Base-by-base conservation (phyloP, 2,329 filamentous ascomycete genomes). In the Neurospora sp. region DNA sequence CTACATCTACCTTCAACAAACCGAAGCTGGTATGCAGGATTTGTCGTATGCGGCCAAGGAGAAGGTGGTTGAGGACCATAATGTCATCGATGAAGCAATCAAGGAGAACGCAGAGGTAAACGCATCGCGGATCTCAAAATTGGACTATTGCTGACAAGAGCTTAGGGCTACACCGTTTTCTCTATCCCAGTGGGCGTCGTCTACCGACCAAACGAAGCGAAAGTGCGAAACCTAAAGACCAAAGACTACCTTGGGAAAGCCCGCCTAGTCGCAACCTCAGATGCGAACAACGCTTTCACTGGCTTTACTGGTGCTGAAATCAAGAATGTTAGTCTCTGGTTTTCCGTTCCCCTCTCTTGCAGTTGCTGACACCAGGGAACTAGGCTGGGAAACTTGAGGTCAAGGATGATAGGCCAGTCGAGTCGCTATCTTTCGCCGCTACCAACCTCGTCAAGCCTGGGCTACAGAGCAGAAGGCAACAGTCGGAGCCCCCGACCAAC, bases 161-260 rank as follows among this genome's bases (percentile, higher is more conserved):
- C 13, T 3, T 40, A 97, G 92, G 96, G 95, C 66, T 99, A 99
- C 78, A 98, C 96, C 0, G 96, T 99, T 58, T 99, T 99, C 82
- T 98, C 94, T 0, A 98, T 98, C 68, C 96, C 96, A 0, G 94
- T 98, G 13, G 96, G 96, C 33, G 92, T 97, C 39, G 88, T 99
- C 17, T 99, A 98, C 81, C 87, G 96, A 71, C 96, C 96, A 28
- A 98, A 97, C 78, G 94, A 97, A 77, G 94, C 96, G 73, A 99
- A 99, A 81, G 96, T 99, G 74, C 96, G 96, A 81, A 99, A 99
- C 77, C 84, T 99, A 76, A 97, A 97, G 84, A 93, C 93, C 28
- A 98, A 98, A 79, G 94, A 99, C 78, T 99, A 99, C 77, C 89
- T 99, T 3, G 96, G 96, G 72, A 97, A 97, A 81, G 93, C 96